Conservation (phyloP, 208 protist genomes). For the Leptomonas pyrrhocoris region DNA sequence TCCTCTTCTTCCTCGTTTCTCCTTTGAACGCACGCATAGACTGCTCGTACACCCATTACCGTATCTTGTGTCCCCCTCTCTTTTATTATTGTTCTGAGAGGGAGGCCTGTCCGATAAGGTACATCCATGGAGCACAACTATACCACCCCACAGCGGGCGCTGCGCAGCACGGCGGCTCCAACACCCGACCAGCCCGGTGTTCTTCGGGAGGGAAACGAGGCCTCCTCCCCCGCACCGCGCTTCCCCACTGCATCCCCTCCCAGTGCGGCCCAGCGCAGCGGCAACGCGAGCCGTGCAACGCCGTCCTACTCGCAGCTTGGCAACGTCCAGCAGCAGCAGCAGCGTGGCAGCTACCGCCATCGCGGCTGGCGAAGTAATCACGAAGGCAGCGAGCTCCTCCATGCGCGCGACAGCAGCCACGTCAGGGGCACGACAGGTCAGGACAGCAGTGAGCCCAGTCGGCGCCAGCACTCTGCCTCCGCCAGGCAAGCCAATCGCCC, state of each 20-base stretch:
- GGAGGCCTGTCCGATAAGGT: no score
- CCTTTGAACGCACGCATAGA: no score
- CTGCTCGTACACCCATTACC: no score
- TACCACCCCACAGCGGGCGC: conserved; percentile 1
- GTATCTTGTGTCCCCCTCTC: no score
- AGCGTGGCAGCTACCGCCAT: not conserved
- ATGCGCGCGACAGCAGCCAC: not conserved
- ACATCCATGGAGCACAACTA: conserved; percentile 7
- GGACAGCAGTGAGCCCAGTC: not conserved
- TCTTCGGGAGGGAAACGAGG: not conserved
- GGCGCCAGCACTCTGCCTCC: conserved; percentile 2
- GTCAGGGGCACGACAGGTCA: not conserved
- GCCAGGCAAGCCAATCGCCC: conserved; percentile 5
- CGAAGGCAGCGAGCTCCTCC: not conserved
- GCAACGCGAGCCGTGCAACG: not conserved
- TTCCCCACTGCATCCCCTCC: not conserved
- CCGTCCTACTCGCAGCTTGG: not conserved
- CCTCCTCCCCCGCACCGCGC: conserved; percentile 18
- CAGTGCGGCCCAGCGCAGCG: not conserved
- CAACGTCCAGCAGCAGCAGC: not conserved
- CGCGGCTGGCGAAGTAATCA: not conserved
- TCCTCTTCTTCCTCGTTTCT: no score
- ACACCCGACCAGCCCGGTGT: not conserved
- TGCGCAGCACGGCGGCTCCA: not conserved
- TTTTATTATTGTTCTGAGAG: not conserved